Conservation (phyloP, 139 green algal species). For the Chlamydomonas schloesseri region DNA sequence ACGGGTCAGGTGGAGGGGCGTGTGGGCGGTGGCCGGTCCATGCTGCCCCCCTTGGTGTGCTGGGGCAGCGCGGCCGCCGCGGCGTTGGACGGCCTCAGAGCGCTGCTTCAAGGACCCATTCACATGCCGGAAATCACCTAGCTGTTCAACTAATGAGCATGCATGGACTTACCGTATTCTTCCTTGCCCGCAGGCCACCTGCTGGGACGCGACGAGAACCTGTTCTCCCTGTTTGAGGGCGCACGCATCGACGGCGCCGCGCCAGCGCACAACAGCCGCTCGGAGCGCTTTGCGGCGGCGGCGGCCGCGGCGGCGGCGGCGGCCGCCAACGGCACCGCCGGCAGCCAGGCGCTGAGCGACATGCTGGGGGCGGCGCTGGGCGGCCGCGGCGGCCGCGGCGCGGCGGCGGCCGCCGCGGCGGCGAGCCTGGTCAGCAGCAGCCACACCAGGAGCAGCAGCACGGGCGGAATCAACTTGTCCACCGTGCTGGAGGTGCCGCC, state of each 20-base stretch:
- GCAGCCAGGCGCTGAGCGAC: not conserved
- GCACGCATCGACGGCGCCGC: conserved; percentile 54
- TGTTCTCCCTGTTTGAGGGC: conserved; percentile 94
- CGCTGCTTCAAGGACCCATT: too few species aligned
- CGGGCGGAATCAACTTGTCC: not conserved
- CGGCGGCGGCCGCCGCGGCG: conserved; percentile 11
- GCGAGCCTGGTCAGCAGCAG: not conserved
- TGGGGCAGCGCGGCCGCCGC: too few species aligned
- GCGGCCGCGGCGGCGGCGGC: not conserved
- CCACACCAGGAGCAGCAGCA: conserved; percentile 12
- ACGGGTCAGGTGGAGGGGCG: too few species aligned
- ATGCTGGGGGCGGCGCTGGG: not conserved
- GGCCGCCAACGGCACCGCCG: not conserved
- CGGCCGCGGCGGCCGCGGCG: not conserved
- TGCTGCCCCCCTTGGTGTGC: too few species aligned
- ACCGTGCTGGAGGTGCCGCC: not conserved
- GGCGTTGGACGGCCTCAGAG: too few species aligned
- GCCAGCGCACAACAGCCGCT: conserved; percentile 17
- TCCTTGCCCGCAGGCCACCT: conserved; percentile 80
- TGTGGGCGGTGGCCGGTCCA: too few species aligned
- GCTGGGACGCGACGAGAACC: conserved; percentile 94
- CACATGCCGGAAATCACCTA: too few species aligned
- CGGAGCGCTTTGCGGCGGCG: not conserved
- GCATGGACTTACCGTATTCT: too few species aligned
- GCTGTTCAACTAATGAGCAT: too few species aligned